Evolutionary conservation across 352 stramenopile species (phyloP).

Genomic region (Phytophthora hibernalis): DNA sequence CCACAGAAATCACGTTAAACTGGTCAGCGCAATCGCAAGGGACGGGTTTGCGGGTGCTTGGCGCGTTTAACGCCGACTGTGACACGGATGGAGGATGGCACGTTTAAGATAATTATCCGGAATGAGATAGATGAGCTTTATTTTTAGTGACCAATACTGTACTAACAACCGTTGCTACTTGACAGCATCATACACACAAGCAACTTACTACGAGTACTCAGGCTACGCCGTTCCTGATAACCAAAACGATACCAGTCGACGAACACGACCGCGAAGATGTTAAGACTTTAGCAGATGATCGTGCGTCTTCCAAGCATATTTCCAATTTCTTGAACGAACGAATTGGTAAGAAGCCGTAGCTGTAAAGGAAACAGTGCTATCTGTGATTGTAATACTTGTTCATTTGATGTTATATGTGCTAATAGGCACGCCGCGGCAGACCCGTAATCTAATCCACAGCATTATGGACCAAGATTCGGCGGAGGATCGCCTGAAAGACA

Average conservation of each 20-base stretch:
- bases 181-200: neutral
- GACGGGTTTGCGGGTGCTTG: neutral
- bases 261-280: neutral
- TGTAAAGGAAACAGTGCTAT: neutral
- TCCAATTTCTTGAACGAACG: neutral
- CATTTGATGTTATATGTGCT: neutral
- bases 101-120: neutral
- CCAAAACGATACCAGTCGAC: neutral
- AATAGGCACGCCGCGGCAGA: conserved; percentile 15
- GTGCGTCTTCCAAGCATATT: neutral
- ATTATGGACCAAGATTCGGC: conserved; percentile 6
- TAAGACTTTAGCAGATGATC: neutral
- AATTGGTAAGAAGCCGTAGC: conserved; percentile 5
- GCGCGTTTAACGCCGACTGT: neutral
- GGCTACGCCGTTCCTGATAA: neutral
- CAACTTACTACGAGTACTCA: neutral
- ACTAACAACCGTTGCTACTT: neutral
- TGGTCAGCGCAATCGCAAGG: neutral
- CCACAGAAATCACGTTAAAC: neutral
- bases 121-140: neutral
- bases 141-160: neutral
- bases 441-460: conserved; percentile 14
- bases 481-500: conserved; percentile 15
- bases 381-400: neutral
- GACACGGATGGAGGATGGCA: neutral